Percentiles rank a stretch among this genome's conserved stretches.
Evolutionary conservation across 306 rosid species (phyloP).

Genomic region (Ormosia semicastrata): DNA sequence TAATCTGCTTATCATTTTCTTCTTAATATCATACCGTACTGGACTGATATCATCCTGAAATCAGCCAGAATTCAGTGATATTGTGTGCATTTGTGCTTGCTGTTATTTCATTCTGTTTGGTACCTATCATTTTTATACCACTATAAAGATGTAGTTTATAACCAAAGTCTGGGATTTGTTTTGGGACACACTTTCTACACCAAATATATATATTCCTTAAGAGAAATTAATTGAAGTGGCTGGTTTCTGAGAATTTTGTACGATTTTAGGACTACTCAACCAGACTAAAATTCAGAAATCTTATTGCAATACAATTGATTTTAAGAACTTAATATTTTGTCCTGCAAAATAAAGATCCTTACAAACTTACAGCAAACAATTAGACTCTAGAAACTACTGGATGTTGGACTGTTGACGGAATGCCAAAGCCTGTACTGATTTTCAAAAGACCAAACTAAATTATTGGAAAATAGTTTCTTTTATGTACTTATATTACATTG

Average conservation of each 20-base stretch:
- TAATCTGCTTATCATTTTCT: too few relatives aligned
- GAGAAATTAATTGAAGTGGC: neutral
- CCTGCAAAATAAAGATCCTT: neutral
- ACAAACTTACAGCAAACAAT: neutral
- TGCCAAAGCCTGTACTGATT: slow-evolving; percentile 9
- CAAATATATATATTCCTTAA: neutral
- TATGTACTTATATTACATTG: neutral
- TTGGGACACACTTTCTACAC: neutral
- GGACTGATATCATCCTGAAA: too few relatives aligned
- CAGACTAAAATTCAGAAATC: neutral
- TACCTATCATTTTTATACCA: too few relatives aligned
- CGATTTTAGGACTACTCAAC: neutral
- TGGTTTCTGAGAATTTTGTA: neutral
- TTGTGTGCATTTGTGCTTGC: too few relatives aligned
- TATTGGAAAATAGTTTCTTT: neutral
- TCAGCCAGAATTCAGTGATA: too few relatives aligned
- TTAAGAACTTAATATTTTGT: neutral
- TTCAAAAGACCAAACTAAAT: neutral
- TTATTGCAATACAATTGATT: neutral
- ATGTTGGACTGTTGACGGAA: neutral
- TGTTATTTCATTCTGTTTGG: too few relatives aligned
- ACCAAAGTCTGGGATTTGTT: slow-evolving; percentile 2
- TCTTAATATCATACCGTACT: too few relatives aligned
- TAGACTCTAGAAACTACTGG: neutral
- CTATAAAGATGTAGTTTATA: neutral